A percentile compares a stretch with the other conserved stretches of the same genome.
Evolutionary conservation across 139 green algal genomes (phyloP).

Genomic region (Helicosporidium sp.): DNA sequence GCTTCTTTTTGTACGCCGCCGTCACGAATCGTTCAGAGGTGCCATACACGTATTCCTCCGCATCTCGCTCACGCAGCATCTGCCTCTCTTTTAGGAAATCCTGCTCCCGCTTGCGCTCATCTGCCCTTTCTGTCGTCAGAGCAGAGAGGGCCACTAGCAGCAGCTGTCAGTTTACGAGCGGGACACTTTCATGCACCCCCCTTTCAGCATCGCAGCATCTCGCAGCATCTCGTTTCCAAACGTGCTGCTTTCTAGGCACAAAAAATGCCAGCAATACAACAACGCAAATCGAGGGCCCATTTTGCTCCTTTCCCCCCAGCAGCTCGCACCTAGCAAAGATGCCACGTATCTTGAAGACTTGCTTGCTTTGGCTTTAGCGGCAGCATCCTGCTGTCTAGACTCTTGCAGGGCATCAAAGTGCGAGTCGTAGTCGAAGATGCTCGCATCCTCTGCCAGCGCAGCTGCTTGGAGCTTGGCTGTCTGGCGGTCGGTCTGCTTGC

Average conservation of each 20-base stretch:
- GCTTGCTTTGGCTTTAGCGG: no score
- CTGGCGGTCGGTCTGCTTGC: slow-evolving; percentile 39
- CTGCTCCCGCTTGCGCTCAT: slow-evolving; percentile 65
- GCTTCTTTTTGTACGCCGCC: slow-evolving; percentile 72
- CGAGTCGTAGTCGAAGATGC: slow-evolving; percentile 82
- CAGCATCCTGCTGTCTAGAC: slow-evolving; percentile 27
- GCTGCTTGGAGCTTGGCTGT: slow-evolving; percentile 49
- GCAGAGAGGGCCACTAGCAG: not conserved
- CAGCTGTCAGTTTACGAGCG: no score
- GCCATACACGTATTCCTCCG: slow-evolving; percentile 75
- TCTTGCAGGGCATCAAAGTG: slow-evolving; percentile 69
- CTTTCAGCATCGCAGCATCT: no score
- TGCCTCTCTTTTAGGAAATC: slow-evolving; percentile 53
- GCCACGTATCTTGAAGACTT: slow-evolving; percentile 66
- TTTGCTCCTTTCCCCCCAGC: no score
- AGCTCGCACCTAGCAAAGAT: slow-evolving; percentile 26
- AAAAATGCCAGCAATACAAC: no score
- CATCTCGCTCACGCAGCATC: slow-evolving; percentile 14
- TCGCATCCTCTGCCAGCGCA: slow-evolving; percentile 69
- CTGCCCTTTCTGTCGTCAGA: slow-evolving; percentile 59
- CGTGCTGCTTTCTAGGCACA: no score
- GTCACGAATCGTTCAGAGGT: slow-evolving; percentile 92
- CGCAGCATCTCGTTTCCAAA: no score
- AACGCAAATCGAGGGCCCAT: no score
- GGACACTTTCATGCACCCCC: no score